A percentile compares a stretch with the other conserved stretches of the same genome.
Evolutionary conservation across 2,329 filamentous ascomycete genomes (phyloP).

Genomic region (Escovopsis weberi): DNA sequence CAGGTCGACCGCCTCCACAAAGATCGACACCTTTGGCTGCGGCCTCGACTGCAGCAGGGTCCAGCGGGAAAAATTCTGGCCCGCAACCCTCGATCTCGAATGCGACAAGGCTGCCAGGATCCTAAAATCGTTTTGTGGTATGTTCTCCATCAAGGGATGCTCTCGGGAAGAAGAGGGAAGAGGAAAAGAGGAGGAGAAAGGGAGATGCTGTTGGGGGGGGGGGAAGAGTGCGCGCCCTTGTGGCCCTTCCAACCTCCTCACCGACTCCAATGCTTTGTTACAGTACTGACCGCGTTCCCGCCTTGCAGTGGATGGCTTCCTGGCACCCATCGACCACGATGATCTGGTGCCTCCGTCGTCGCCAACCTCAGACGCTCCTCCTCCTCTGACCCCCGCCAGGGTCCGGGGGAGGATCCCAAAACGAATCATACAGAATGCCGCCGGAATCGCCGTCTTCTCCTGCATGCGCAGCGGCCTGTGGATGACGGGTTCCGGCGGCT

Average conservation of each 20-base stretch:
- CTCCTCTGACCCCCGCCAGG: slow-evolving; percentile 32
- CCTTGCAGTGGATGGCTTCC: slow-evolving; percentile 38
- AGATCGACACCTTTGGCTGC: slow-evolving; percentile 21
- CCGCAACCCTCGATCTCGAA: slow-evolving; percentile 72
- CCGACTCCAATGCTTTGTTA: background rate
- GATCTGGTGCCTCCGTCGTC: slow-evolving; percentile 15
- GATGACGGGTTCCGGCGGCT: slow-evolving; percentile 82
- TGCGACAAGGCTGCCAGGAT: slow-evolving; percentile 86
- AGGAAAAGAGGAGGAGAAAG: too few relatives aligned
- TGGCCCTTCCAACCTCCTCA: too few relatives aligned
- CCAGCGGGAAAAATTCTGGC: slow-evolving; percentile 62
- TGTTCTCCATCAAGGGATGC: slow-evolving; percentile 1
- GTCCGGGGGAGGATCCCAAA: slow-evolving; percentile 70
- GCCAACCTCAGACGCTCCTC: slow-evolving; percentile 20
- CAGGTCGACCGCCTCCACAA: slow-evolving; percentile 29
- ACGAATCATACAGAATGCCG: slow-evolving; percentile 74
- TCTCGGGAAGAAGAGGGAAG: too few relatives aligned
- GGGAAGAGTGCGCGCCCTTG: too few relatives aligned
- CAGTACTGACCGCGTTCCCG: background rate
- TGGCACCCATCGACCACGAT: slow-evolving; percentile 26
- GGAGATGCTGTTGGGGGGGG: too few relatives aligned
- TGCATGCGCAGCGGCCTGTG: slow-evolving; percentile 90
- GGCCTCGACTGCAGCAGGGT: slow-evolving; percentile 16
- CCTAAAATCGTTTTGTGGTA: slow-evolving; percentile 79
- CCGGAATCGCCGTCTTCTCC: slow-evolving; percentile 85